Base-by-base conservation (phyloP, 306 rosid genomes). In the Corylus heterophylla region DNA sequence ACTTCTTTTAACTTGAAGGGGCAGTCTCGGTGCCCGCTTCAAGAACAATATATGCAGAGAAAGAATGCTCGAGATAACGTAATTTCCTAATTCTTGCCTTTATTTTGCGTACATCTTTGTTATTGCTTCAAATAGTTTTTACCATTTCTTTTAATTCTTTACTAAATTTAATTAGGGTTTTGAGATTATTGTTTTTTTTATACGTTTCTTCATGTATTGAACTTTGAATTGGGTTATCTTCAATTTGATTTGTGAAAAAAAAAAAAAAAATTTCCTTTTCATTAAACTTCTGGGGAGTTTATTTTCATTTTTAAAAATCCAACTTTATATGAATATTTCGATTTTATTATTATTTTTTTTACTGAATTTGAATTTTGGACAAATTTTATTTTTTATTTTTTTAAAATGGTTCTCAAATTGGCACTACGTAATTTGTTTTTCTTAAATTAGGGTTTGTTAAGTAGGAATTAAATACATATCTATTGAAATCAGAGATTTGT, bases 31-130 rank as follows among this genome's bases (percentile, higher is more conserved):
- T 44, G 29, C 44, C 83, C 85, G 42, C 80, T 73, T 67, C 82
- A 67, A 47, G 86, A 89, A 39, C 90, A 83, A 7, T 76, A 80
- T 31, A 20, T 75, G 54, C 83, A 62, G 31, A 27, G 49, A 64
- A 85, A 73, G 39, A 73, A 39, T 52, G 54, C 71, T 29, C 76
- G 47, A 7, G 86, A 89, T 69, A 86, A 89, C 29, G 90, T 89
- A 78, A 17, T 35, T 66, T 17, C 5, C 1, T 16, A 5, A 9
- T 17, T 39, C 10, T 42, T 9, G 9, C 31, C 35, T 11, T n/a
- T 20, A 8, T 29, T 31, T 62, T 35, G 49, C 18, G 6, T 51
- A 1, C 12, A 39, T 37, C 20, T 81, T 66, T 47, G 16, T 39
- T 22, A 42, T 22, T 58, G 9, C 10, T 44, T 63, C 12, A 29